Conservation (phyloP, 495 filamentous ascomycete genomes). For the Trichoderma asperelloides region DNA sequence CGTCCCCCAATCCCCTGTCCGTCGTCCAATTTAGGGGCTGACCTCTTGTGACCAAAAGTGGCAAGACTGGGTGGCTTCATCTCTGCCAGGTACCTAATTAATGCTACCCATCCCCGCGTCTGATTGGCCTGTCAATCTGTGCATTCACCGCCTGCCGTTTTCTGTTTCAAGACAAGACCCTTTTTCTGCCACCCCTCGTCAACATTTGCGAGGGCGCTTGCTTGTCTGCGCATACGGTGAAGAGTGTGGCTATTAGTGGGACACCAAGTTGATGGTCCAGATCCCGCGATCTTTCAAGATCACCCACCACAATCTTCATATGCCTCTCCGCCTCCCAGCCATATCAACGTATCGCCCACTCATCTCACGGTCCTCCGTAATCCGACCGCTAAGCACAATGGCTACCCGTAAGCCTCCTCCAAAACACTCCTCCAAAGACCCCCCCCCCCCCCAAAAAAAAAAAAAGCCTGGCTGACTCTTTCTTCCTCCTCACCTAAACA, state of each 20-base stretch:
- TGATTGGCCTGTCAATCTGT: not conserved
- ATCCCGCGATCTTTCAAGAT: conserved; percentile 4
- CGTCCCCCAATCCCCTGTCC: not conserved
- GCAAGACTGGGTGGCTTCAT: not conserved
- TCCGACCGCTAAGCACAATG: not conserved
- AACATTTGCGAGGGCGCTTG: too few species aligned
- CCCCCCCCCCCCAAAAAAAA: not conserved
- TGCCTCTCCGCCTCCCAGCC: conserved; percentile 2
- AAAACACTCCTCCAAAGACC: not conserved
- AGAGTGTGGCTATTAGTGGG: not conserved
- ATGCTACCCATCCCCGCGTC: not conserved
- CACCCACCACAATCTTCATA: not conserved
- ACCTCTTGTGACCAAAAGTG: not conserved
- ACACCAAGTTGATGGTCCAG: not conserved
- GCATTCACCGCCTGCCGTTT: not conserved
- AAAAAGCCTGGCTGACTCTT: not conserved
- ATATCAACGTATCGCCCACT: not conserved
- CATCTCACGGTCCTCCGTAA: not conserved
- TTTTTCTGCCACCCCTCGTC: not conserved
- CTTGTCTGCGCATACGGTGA: not conserved
- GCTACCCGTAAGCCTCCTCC: not conserved
- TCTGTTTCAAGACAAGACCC: not conserved
- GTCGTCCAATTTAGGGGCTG: not conserved
- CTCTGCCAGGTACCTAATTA: not conserved
- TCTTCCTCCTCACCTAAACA: not conserved